These are phyloP conservation scores for Xylariaceae sp. DNA, from an alignment of 2,329 filamentous ascomycete genomes.

Conservation along the genomic window DNA sequence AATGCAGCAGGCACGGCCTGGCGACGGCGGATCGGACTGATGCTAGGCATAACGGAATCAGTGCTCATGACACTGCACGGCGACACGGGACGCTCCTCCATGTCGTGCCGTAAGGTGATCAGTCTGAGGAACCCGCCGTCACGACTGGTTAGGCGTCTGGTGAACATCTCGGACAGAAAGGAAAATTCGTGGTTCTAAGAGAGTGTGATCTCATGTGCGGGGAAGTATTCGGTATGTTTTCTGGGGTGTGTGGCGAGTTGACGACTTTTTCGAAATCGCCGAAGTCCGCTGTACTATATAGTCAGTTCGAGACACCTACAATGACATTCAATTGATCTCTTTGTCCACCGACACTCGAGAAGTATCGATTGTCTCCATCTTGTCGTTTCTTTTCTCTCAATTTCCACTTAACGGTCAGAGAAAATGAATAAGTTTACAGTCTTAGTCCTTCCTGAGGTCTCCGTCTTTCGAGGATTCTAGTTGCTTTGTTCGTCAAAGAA, in stretches of 20 bases:
- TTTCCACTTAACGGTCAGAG: not conserved
- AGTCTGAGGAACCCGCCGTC: not conserved
- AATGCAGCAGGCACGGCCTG: not conserved
- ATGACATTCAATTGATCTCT: not conserved
- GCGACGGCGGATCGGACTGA: not conserved
- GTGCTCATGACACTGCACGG: not conserved
- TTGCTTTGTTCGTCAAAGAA: not conserved
- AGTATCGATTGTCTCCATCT: not conserved
- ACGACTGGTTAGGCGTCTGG: not conserved
- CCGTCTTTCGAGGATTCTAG: not conserved
- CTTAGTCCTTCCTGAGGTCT: not conserved
- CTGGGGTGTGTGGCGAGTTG: not conserved
- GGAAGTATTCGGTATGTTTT: not conserved
- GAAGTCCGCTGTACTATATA: conserved; percentile 1
- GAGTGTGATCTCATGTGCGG: not conserved
- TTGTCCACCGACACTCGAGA: not conserved
- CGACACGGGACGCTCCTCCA: not conserved
- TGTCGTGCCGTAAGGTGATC: not conserved
- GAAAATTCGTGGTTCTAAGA: not conserved
- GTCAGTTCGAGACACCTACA: not conserved
- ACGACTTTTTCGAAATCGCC: not conserved
- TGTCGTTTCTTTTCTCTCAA: not conserved
- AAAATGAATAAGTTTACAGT: not conserved
- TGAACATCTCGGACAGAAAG: not conserved
- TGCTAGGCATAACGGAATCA: not conserved